Base-by-base conservation (phyloP, 345 rosid species). In the Nasturtium officinale region DNA sequence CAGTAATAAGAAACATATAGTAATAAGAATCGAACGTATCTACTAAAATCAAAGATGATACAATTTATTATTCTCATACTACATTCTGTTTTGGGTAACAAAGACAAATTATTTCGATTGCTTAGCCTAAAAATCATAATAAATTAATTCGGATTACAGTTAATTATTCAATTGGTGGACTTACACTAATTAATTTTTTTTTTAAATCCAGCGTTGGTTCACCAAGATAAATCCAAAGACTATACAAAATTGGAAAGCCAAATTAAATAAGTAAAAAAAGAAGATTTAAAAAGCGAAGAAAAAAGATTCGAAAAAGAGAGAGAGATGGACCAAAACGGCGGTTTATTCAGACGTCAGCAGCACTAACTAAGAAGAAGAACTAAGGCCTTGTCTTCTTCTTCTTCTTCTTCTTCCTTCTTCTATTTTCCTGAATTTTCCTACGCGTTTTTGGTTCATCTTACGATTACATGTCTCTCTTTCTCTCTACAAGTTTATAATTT, bases 281-380 rank as follows among this genome's bases (percentile, higher is more conserved):
- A 48, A 11, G 28, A 53, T 29, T 40, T 18, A 62, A 53, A 71
- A 63, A 72, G 69, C 15, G 15, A 68, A 54, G 16, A 63, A 42
- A 61, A 61, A 45, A 67, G 74, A 68, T 62, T 69, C 79, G 79
- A 67, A 76, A 66, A 25, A 20, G 46, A 59, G 26, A n/a, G n/a
- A n/a, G 25, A 23, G 25, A 40, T 13, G 66, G 65, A 76, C 52
- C 79, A 69, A 52, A 70, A 76, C 79, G 79, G 79, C 79, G 67
- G 79, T 76, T 76, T 76, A 62, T 56, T 69, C 71, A 9, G 76
- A 76, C 80, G 76, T 76, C 71, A 76, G 28, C 80, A 70, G 45
- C 80, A 70, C 76, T 76, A 76, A 76, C 55, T 18, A 26, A 47
- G 69, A 58, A 74, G 67, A 66, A 74, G 61, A 5, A 37, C 42